phyloP scores from a whole-genome alignment of 345 rosid genomes.

The Dimocarpus longan region DNA sequence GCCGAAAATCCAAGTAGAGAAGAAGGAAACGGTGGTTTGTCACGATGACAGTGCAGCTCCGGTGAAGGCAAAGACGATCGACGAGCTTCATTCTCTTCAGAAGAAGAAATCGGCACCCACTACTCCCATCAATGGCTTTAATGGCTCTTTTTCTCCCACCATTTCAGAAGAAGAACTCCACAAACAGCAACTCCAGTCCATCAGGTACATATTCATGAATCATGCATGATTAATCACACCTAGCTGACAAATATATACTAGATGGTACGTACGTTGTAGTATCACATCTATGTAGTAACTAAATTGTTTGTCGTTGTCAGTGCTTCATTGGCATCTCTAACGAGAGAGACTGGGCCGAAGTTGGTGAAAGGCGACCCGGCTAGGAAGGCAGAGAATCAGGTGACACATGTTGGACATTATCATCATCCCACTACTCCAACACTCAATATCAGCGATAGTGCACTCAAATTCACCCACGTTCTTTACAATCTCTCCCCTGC shows the following conservation, averaged over 20 bases:
- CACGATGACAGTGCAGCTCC: conserved; percentile 37
- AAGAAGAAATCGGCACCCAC: conserved; percentile 40
- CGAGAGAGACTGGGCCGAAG: conserved; percentile 90
- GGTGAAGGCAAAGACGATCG: conserved; percentile 41
- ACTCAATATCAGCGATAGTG: conserved; percentile 74
- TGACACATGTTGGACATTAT: conserved; percentile 26
- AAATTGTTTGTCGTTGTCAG: conserved; percentile 34
- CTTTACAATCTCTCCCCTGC: conserved; percentile 95
- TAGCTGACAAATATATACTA: too few relatives aligned
- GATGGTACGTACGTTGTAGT: too few relatives aligned
- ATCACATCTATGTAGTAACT: neutral
- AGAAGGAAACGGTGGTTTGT: conserved; percentile 17
- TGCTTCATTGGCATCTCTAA: conserved; percentile 91
- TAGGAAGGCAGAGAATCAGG: conserved; percentile 43
- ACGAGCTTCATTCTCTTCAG: conserved; percentile 51
- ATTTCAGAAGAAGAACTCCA: conserved; percentile 44
- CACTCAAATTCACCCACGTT: conserved; percentile 86
- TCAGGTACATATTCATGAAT: conserved; percentile 22
- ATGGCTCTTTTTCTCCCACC: conserved; percentile 26
- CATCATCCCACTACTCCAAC: conserved; percentile 44
- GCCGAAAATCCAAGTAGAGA: conserved; percentile 21
- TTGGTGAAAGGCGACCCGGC: conserved; percentile 86
- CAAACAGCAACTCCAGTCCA: conserved; percentile 41
- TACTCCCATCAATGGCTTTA: conserved; percentile 30
- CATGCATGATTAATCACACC: too few relatives aligned